phyloP scores from a whole-genome alignment of 1,284 basidiomycete species.

The Macrocystidia cucumis region DNA sequence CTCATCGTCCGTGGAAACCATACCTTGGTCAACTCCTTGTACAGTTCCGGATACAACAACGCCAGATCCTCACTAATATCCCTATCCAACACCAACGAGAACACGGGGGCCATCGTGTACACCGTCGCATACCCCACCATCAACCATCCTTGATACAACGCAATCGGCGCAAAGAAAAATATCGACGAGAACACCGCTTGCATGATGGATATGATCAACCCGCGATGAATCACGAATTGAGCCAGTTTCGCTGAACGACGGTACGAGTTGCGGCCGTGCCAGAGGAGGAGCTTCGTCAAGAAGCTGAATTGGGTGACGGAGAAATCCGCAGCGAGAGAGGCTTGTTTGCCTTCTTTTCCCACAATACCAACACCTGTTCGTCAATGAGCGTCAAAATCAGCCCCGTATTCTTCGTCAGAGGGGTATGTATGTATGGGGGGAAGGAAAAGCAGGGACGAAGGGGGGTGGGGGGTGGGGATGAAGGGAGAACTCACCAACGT shows the following conservation, averaged over 20 bases:
- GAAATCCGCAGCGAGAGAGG: conserved; percentile 96
- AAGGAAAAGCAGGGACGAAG: no score
- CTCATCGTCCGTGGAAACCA: conserved; percentile 1
- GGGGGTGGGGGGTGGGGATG: no score
- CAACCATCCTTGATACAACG: conserved; percentile 96
- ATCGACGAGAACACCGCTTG: conserved; percentile 96
- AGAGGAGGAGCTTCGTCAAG: conserved; percentile 92
- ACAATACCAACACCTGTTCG: conserved; percentile 88
- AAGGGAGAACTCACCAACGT: conserved; percentile 88
- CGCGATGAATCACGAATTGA: conserved; percentile 98
- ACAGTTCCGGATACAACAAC: conserved; percentile 93
- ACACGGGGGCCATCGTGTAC: conserved; percentile 98
- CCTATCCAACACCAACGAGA: conserved; percentile 91
- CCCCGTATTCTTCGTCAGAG: conserved; percentile 1
- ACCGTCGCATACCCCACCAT: conserved; percentile 98
- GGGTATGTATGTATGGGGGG: no score
- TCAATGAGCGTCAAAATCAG: conserved; percentile 6
- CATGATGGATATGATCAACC: conserved; percentile 96
- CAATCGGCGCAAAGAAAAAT: conserved; percentile 98
- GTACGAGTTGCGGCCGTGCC: conserved; percentile 98
- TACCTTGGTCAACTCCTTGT: conserved; percentile 95
- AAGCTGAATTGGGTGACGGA: conserved; percentile 95
- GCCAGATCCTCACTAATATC: conserved; percentile 97
- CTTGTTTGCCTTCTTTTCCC: conserved; percentile 98
- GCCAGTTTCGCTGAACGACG: conserved; percentile 96